Evolutionary conservation across 352 stramenopile genomes (phyloP).

Genomic region (Globisporangium cylindrosporum): DNA sequence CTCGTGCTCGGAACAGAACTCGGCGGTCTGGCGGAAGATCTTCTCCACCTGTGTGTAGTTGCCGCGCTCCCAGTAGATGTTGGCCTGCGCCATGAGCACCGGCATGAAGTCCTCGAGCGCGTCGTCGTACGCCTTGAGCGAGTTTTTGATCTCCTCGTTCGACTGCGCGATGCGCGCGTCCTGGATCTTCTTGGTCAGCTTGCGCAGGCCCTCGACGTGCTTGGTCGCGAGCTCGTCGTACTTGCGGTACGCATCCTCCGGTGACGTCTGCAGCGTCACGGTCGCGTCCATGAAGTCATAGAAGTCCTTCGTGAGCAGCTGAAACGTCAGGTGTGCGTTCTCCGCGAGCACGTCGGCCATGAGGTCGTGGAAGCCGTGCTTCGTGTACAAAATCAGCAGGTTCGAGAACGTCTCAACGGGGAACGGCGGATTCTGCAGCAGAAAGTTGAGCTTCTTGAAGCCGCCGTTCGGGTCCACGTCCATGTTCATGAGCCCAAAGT

Average conservation of each 20-base stretch:
- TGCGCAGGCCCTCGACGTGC: slow-evolving; percentile 91
- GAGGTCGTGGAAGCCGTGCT: slow-evolving; percentile 94
- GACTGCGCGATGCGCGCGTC: slow-evolving; percentile 88
- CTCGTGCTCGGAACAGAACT: slow-evolving; percentile 95
- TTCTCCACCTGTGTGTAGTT: slow-evolving; percentile 97
- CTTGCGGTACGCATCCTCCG: slow-evolving; percentile 92
- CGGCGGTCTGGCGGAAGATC: slow-evolving; percentile 92
- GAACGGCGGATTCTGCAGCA: slow-evolving; percentile 93
- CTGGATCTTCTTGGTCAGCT: slow-evolving; percentile 94
- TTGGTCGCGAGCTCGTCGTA: slow-evolving; percentile 93
- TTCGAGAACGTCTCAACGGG: slow-evolving; percentile 96
- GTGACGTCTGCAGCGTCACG: slow-evolving; percentile 92
- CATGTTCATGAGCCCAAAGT: slow-evolving; percentile 93
- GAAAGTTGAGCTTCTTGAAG: slow-evolving; percentile 95
- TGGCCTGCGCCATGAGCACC: slow-evolving; percentile 95
- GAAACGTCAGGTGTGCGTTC: slow-evolving; percentile 92
- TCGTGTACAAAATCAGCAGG: slow-evolving; percentile 93
- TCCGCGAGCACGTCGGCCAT: slow-evolving; percentile 95
- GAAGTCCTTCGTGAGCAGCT: slow-evolving; percentile 92
- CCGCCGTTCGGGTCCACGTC: slow-evolving; percentile 90
- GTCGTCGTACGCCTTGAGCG: slow-evolving; percentile 92
- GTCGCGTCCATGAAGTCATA: slow-evolving; percentile 96
- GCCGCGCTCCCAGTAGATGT: slow-evolving; percentile 96
- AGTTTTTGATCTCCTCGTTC: slow-evolving; percentile 92
- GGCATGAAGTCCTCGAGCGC: slow-evolving; percentile 94